Evolutionary conservation across 2,329 filamentous ascomycete genomes (phyloP).

Genomic region (Colletotrichum sp.): DNA sequence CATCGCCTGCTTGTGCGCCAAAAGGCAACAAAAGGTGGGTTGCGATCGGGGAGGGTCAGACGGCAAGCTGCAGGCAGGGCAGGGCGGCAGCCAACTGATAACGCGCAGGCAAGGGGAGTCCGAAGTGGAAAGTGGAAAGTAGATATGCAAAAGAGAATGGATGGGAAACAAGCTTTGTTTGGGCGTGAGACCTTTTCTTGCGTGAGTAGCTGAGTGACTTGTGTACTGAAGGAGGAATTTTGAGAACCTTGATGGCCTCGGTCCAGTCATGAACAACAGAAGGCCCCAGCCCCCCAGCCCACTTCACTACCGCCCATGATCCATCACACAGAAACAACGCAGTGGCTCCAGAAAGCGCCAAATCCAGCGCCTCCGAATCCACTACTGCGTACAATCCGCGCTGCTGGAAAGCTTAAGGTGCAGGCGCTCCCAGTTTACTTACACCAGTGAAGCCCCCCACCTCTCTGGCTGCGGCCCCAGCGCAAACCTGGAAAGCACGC

Average conservation of each 20-base stretch:
- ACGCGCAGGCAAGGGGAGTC: not conserved
- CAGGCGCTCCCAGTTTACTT: not conserved
- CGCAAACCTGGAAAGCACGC: not conserved
- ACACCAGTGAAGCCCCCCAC: not conserved
- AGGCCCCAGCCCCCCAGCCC: not conserved
- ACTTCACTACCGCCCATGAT: not conserved
- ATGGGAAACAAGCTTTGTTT: constrained; percentile 13
- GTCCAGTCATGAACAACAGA: not conserved
- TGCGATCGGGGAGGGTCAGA: constrained; percentile 1
- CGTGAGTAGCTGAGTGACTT: not conserved
- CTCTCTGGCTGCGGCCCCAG: not conserved
- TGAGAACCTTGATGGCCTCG: constrained; percentile 1
- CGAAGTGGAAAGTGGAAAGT: not conserved
- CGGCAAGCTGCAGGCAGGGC: constrained; percentile 2
- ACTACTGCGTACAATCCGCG: not conserved
- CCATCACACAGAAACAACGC: constrained; percentile 9
- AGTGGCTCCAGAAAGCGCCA: constrained; percentile 6
- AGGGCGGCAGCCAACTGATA: not conserved
- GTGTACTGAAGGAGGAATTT: not conserved
- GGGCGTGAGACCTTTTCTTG: constrained; percentile 3
- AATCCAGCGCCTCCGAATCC: not conserved
- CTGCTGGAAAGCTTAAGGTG: constrained; percentile 16
- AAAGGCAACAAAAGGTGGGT: not conserved
- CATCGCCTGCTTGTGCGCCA: not conserved
- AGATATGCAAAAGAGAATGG: not conserved